Conservation (phyloP, 176 grass and related monocot species). For the Melocanna baccifera region DNA sequence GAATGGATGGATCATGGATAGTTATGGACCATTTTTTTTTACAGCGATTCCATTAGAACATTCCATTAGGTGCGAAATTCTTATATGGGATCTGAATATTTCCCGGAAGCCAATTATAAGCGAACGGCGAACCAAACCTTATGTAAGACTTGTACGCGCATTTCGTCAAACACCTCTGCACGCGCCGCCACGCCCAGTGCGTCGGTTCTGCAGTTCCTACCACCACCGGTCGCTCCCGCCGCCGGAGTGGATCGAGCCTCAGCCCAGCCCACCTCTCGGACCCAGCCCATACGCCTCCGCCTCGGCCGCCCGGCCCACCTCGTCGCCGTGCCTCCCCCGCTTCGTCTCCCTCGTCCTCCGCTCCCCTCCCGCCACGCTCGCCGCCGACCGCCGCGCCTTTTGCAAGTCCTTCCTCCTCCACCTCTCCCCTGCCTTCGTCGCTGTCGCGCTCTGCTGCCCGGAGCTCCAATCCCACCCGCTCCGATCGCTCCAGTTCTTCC, state of each 20-base stretch:
- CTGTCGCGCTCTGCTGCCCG: conserved; percentile 48
- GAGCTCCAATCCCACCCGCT: conserved; percentile 47
- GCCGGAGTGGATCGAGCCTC: conserved; percentile 72
- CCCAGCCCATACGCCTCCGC: conserved; percentile 36
- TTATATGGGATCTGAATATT: too few relatives aligned
- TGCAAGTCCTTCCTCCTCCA: conserved; percentile 17
- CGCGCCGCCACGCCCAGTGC: too few relatives aligned
- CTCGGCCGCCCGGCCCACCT: conserved; percentile 15
- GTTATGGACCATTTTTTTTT: too few relatives aligned
- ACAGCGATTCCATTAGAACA: too few relatives aligned
- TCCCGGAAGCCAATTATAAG: too few relatives aligned
- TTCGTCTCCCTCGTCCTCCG: conserved; percentile 66
- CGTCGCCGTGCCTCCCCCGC: conserved; percentile 72
- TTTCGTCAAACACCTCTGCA: too few relatives aligned
- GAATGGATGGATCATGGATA: too few relatives aligned
- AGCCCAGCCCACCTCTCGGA: conserved; percentile 71
- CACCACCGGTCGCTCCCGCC: conserved; percentile 21
- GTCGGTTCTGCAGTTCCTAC: conserved; percentile 3
- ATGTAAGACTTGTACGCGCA: too few relatives aligned
- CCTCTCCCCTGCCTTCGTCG: conserved; percentile 72
- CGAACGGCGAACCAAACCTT: too few relatives aligned
- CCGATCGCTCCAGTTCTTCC: conserved; percentile 63
- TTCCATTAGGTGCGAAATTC: too few relatives aligned
- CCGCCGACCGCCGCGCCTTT: too few relatives aligned
- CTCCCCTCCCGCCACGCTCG: conserved; percentile 8